Base-by-base conservation (phyloP, 129 eudicot genomes). In the Tagetes patula region DNA sequence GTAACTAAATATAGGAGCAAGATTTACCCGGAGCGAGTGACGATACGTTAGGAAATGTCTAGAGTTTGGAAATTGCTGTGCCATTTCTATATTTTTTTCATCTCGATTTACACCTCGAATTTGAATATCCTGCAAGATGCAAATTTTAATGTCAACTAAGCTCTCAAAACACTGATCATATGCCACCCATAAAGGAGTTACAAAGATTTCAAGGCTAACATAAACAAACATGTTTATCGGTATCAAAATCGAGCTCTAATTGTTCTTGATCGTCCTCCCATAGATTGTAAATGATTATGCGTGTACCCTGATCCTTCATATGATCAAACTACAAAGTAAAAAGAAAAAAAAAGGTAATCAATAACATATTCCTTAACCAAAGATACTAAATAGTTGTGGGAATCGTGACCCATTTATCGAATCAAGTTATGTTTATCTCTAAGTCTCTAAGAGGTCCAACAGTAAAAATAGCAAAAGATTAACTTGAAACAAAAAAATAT, bases 241-340 rank as follows among this genome's bases (percentile, higher is more conserved):
- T 58, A 42, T 88, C 96, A 78, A 94, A 94, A 77, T 94, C 98
- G 59, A 94, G 90, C 79, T 94, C 98, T 71, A 90, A 64, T 34
- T 79, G 93, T 69, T 92, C 98, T 80, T 88, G 90, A 69, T 90
- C 98, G 74, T 94, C 97, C 82, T 90, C 98, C 98, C 98, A 94
- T 38, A 94, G 83, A 84, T 94, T 94, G 87, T 94, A 94, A 41
- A 94, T 80, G 75, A 94, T 75, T 77, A 94, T 76, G 52, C 91
- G 87, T 7, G 98, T 94, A 33, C 98, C 98, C 20, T 83, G 98
- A 71, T 86, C 96, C 70, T 86, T 83, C 89, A 94, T 86, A 40
- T 77, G 73, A 80, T 88, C 85, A 71, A 94, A 94, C 98, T 94
- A 66, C 77, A 79, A 11, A 5, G 34, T 54, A 55, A 55, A 69